Evolutionary conservation across 116 monocot species (phyloP).

Genomic region (Cymodocea nodosa): DNA sequence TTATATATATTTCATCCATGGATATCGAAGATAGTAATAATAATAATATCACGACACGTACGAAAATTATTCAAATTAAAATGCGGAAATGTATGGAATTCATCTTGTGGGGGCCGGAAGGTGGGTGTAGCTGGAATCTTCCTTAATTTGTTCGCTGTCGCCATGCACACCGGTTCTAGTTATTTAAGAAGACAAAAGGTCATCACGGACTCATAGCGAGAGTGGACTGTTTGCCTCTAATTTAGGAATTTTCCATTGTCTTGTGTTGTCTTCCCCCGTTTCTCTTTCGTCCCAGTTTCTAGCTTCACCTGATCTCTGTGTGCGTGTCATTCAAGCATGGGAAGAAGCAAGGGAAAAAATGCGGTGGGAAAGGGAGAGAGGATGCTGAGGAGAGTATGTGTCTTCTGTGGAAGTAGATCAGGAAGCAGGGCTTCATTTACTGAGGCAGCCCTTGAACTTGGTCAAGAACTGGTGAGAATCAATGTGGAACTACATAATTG

Average conservation of each 20-base stretch:
- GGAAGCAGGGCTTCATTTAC: slow-evolving; percentile 5
- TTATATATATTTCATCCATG: too few species aligned
- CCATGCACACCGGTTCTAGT: not conserved
- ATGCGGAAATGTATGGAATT: too few species aligned
- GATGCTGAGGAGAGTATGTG: slow-evolving; percentile 6
- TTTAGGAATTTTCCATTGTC: not conserved
- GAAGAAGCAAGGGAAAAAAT: not conserved
- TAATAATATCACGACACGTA: too few species aligned
- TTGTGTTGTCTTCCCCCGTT: not conserved
- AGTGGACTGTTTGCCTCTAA: not conserved
- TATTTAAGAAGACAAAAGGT: not conserved
- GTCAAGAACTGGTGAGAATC: slow-evolving; percentile 3
- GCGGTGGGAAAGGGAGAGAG: not conserved
- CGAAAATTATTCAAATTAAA: too few species aligned
- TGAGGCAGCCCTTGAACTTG: slow-evolving; percentile 11
- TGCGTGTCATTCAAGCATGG: not conserved
- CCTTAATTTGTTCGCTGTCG: not conserved
- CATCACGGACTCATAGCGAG: too few species aligned
- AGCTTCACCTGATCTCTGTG: not conserved
- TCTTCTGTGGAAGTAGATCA: slow-evolving; percentile 11
- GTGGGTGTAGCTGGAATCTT: not conserved
- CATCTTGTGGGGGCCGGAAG: too few species aligned
- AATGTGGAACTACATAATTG: too few species aligned
- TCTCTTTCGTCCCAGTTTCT: not conserved
- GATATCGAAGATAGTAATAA: too few species aligned